Evolutionary conservation across 2,329 filamentous ascomycete species (phyloP).

Genomic region (Colletotrichum euphorbiae): DNA sequence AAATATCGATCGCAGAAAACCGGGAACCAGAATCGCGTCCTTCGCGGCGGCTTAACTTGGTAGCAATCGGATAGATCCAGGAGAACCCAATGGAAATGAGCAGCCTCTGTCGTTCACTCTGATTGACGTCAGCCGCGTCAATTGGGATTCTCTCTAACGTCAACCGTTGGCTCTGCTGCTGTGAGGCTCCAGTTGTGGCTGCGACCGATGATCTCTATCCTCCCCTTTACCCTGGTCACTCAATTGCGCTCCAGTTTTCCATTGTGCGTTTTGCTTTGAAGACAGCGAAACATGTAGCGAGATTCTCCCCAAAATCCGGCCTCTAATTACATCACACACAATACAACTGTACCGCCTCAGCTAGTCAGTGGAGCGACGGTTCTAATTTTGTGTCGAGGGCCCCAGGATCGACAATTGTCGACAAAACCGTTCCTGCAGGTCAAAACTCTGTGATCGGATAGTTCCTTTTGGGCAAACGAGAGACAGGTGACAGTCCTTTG

Average conservation of each 20-base stretch:
- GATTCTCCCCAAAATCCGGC: background rate
- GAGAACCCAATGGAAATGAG: slow-evolving; percentile 4
- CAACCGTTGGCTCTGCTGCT: background rate
- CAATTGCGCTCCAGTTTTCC: background rate
- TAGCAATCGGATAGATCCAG: slow-evolving; percentile 6
- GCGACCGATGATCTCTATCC: background rate
- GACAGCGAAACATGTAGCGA: background rate
- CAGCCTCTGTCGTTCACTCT: background rate
- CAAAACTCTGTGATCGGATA: background rate
- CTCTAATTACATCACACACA: no score
- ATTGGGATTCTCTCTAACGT: background rate
- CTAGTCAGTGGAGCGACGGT: slow-evolving; percentile 2
- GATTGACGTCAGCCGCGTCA: slow-evolving; percentile 33
- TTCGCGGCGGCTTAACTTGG: slow-evolving; percentile 11
- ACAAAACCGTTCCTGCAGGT: slow-evolving; percentile 34
- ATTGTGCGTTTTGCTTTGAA: background rate
- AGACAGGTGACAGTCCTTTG: background rate
- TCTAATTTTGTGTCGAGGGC: slow-evolving; percentile 17
- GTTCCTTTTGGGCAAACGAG: background rate
- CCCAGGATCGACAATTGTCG: slow-evolving; percentile 21
- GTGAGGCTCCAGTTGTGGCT: background rate
- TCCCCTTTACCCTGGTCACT: background rate
- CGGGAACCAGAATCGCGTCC: background rate
- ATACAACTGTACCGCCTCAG: background rate
- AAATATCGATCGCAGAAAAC: background rate